Evolutionary conservation across 2,329 filamentous ascomycete genomes (phyloP).

Genomic region (Stagonosporopsis tanaceti): DNA sequence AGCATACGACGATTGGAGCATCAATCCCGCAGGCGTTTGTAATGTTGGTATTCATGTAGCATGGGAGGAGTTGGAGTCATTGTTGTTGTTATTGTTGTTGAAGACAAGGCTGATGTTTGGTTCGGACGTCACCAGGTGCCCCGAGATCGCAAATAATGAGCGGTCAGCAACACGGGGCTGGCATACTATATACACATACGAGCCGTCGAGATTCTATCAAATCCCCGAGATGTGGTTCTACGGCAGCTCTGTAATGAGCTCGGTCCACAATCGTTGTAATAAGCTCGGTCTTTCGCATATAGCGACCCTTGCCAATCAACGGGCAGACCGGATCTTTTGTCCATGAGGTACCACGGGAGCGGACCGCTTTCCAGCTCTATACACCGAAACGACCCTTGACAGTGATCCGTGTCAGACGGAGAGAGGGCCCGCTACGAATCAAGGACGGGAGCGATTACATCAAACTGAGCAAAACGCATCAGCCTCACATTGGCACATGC

Average conservation of each 20-base stretch:
- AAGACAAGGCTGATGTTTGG: neutral
- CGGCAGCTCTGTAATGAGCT: too few relatives aligned
- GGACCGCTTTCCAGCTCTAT: too few relatives aligned
- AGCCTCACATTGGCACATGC: neutral
- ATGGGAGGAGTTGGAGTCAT: neutral
- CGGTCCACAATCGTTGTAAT: too few relatives aligned
- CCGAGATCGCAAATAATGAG: neutral
- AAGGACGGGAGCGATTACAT: neutral
- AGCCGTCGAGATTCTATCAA: neutral
- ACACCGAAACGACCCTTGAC: too few relatives aligned
- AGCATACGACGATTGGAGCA: neutral
- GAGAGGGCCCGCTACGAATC: neutral
- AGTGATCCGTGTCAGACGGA: neutral
- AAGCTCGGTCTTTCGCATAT: neutral
- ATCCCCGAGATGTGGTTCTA: neutral
- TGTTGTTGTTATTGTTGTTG: neutral
- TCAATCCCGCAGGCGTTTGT: neutral
- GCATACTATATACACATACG: neutral
- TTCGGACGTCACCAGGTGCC: too few relatives aligned
- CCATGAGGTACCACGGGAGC: too few relatives aligned
- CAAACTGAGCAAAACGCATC: neutral
- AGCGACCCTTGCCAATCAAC: neutral
- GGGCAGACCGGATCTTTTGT: too few relatives aligned
- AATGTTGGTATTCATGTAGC: neutral
- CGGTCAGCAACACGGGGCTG: neutral